Evolutionary conservation across 306 rosid genomes (phyloP), one percentile per base, ranked within the genome.

Genomic region (Lathyrus tuberosus): DNA sequence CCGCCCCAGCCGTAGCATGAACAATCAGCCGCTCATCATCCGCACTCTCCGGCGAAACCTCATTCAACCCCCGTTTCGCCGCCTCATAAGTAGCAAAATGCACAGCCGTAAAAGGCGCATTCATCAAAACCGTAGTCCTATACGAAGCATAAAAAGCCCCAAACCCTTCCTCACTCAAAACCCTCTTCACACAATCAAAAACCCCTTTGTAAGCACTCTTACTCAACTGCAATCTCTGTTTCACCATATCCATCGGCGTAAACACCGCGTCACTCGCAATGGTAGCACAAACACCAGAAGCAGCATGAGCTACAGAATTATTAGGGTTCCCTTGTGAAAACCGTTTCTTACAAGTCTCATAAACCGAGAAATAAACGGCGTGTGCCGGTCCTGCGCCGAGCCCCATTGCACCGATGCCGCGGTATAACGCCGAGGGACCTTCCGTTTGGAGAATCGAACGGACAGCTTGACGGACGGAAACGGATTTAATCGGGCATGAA

Each of bases 331-430:
- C 88, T 0, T 64, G 61, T 2, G 93, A 86, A 41, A 91, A 87
- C 3, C 38, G 78, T 62, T 87, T 84, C 84, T 91, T 91, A 49
- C 84, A 77, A 12, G 69, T 24, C 77, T 91, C 97, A 47, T 88
- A 88, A 24, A 85, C 74, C 3, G 93, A 88, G 52, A 91, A 91
- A 73, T 91, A 88, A 24, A 91, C 91, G 0, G 97, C 97, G 42
- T 91, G 97, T 10, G 97, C 96, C 1, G 97, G 97, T 1, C 97
- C 97, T 0, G 97, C 97, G 37, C 97, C 97, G 3, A 91, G 92
- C 41, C 85, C 93, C 96, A 91, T 91, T 4, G 97, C 97, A 5
- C 82, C 96, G 10, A 88, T 91, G 42, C 97, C 97, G 4, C 96
- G 87, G 81, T 91, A 91, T 33, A 91, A 84, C 0, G 89, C 96